Evolutionary conservation across 208 protist genomes (phyloP).

Genomic region (Crithidia sp.): DNA sequence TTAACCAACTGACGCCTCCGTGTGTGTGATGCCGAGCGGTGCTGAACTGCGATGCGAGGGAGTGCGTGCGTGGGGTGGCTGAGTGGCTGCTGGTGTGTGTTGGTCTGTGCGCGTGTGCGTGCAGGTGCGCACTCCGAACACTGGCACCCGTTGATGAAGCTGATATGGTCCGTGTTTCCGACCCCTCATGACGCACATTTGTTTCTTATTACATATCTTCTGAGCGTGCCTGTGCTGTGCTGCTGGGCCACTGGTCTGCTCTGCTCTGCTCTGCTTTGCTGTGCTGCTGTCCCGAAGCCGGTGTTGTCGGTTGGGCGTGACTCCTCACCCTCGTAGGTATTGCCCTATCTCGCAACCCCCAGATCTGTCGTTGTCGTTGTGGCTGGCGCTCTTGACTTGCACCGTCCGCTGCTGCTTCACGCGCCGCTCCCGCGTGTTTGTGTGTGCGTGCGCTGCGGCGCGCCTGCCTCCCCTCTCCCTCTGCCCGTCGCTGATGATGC

Average conservation of each 20-base stretch:
- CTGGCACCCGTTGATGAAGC: constrained; percentile 50
- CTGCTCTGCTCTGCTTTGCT: neutral
- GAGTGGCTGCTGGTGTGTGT: constrained; percentile 5
- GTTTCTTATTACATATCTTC: constrained; percentile 59
- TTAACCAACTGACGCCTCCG: constrained; percentile 46
- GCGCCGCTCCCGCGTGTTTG: too few relatives aligned
- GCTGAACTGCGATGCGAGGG: constrained; percentile 16
- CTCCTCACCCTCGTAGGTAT: constrained; percentile 29
- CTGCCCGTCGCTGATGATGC: constrained; percentile 41
- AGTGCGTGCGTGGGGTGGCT: too few relatives aligned
- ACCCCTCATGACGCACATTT: constrained; percentile 63
- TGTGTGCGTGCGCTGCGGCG: too few relatives aligned
- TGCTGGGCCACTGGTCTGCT: neutral
- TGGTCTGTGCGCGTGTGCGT: neutral
- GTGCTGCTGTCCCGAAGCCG: neutral
- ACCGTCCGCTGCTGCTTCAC: too few relatives aligned
- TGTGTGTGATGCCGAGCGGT: constrained; percentile 37
- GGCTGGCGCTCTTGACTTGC: too few relatives aligned
- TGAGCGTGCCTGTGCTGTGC: constrained; percentile 28
- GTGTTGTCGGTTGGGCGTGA: constrained; percentile 55
- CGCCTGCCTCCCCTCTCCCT: neutral
- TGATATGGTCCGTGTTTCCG: constrained; percentile 89
- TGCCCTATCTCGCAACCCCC: constrained; percentile 41
- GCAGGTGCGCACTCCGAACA: neutral
- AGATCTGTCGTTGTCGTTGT: constrained; percentile 21